phyloP scores from a whole-genome alignment of 2,329 filamentous ascomycete genomes.

The Curvularia lunata region DNA sequence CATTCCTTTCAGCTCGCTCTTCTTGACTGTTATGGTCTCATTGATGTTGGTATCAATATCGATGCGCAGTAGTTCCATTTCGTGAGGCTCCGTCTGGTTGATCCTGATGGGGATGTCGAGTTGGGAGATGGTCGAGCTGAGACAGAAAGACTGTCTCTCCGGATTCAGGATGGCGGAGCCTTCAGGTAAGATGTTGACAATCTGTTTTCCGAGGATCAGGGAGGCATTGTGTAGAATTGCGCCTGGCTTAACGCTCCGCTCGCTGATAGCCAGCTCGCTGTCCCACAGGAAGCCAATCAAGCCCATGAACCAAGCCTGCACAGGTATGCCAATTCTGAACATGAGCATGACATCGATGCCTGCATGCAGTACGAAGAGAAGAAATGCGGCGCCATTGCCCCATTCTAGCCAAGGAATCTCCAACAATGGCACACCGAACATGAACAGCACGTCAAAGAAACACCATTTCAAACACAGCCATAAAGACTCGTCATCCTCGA shows the following conservation, averaged over 20 bases:
- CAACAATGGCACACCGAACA: conserved; percentile 85
- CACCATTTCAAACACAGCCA: conserved; percentile 95
- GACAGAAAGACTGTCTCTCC: conserved; percentile 78
- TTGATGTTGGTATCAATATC: conserved; percentile 82
- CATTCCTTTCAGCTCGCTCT: conserved; percentile 76
- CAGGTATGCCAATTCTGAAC: conserved; percentile 85
- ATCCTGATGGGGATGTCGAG: conserved; percentile 83
- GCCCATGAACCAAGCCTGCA: conserved; percentile 74
- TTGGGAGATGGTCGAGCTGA: conserved; percentile 67
- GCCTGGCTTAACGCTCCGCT: conserved; percentile 86
- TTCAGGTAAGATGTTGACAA: conserved; percentile 96
- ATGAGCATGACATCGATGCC: conserved; percentile 83
- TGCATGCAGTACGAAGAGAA: conserved; percentile 74
- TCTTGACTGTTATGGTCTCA: conserved; percentile 78
- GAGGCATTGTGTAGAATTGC: conserved; percentile 90
- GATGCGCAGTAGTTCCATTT: conserved; percentile 85
- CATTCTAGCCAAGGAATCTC: conserved; percentile 97
- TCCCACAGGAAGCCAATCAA: conserved; percentile 86
- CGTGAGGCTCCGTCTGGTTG: conserved; percentile 88
- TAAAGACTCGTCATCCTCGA: conserved; percentile 85
- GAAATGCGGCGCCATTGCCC: conserved; percentile 74
- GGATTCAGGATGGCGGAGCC: conserved; percentile 91
- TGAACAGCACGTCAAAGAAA: conserved; percentile 80
- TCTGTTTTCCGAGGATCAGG: conserved; percentile 93
- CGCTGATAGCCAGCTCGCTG: conserved; percentile 90